Conservation (phyloP, 208 protist species). For the Acanthamoeba culbertsoni region DNA sequence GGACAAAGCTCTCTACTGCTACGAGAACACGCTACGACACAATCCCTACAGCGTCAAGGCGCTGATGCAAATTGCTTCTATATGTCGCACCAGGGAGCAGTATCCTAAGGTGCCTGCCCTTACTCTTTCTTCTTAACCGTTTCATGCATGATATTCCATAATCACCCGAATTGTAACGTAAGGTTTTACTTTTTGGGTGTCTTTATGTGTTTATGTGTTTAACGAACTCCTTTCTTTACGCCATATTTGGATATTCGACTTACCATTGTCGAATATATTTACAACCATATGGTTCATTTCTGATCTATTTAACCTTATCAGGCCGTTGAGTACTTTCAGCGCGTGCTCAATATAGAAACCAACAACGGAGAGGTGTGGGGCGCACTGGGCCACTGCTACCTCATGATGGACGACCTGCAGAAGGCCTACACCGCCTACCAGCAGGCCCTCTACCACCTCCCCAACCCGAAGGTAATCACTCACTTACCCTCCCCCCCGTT, state of each 20-base stretch:
- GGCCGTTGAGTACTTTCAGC: slow-evolving; percentile 77
- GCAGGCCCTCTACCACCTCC: slow-evolving; percentile 81
- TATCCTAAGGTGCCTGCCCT: slow-evolving; percentile 70
- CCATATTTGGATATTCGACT: background rate
- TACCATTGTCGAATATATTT: background rate
- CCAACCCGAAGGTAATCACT: slow-evolving; percentile 73
- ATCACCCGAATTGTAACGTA: no score
- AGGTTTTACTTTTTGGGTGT: no score
- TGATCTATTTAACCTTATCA: background rate
- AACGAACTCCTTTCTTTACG: background rate
- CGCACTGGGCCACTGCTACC: slow-evolving; percentile 76
- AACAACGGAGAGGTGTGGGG: slow-evolving; percentile 80
- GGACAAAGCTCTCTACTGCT: slow-evolving; percentile 68
- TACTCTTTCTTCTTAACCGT: background rate
- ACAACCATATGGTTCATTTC: background rate
- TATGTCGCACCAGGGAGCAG: slow-evolving; percentile 73
- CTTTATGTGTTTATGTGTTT: no score
- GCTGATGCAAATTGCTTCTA: slow-evolving; percentile 69
- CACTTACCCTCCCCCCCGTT: background rate
- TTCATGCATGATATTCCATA: background rate
- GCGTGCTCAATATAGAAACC: slow-evolving; percentile 64
- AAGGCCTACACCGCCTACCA: slow-evolving; percentile 83
- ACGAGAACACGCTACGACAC: slow-evolving; percentile 72
- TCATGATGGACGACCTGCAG: slow-evolving; percentile 83
- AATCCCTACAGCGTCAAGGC: slow-evolving; percentile 78